Conservation (phyloP, 495 filamentous ascomycete genomes). For the Pseudoneurospora amorphoporcata region DNA sequence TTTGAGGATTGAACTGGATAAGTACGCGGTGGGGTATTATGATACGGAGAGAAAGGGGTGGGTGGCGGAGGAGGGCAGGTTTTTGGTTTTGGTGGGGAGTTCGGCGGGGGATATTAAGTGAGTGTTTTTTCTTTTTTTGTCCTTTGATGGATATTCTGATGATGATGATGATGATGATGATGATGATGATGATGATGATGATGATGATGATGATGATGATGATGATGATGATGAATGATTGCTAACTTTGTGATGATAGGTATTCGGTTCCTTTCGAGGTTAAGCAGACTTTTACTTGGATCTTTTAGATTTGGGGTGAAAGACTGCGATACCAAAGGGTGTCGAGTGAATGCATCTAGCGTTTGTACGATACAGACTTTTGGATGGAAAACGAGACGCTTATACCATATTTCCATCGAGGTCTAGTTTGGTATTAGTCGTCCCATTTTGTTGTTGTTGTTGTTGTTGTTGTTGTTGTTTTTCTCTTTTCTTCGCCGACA, state of each 20-base stretch:
- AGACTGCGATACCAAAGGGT: neutral
- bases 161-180: neutral
- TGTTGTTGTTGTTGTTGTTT: too few species aligned
- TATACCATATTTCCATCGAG: too few species aligned
- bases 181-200: too few species aligned
- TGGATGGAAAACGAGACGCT: too few species aligned
- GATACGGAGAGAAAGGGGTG: conserved; percentile 60
- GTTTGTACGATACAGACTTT: neutral
- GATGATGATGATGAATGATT: neutral
- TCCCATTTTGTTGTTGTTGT: too few species aligned
- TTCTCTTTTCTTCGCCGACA: neutral
- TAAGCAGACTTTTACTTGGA: conserved; percentile 48
- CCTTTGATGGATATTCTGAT: too few species aligned
- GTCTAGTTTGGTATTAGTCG: too few species aligned
- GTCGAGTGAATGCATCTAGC: neutral
- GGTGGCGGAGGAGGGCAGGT: conserved; percentile 69
- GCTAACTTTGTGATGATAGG: conserved; percentile 21
- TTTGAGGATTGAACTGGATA: conserved; percentile 56
- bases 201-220: too few species aligned
- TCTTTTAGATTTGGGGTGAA: conserved; percentile 24
- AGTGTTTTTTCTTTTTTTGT: conserved; percentile 7
- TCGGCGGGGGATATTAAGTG: conserved; percentile 38
- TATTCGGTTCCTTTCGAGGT: conserved; percentile 42
- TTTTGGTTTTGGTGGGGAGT: conserved; percentile 51
- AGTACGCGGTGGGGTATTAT: conserved; percentile 73